Evolutionary conservation across 345 rosid species (phyloP).

Genomic region (Clausena lansium): DNA sequence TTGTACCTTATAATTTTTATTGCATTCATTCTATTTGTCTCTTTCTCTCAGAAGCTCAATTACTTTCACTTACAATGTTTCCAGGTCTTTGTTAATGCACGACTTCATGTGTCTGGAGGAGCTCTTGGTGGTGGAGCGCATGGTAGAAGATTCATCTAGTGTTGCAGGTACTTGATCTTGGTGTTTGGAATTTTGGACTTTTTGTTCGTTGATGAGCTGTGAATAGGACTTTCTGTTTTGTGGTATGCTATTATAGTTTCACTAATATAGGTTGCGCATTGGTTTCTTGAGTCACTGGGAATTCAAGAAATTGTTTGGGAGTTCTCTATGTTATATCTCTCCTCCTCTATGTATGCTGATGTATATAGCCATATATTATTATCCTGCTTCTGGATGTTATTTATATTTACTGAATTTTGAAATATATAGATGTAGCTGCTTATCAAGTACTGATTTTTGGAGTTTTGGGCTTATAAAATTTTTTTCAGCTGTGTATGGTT

Average conservation of each 20-base stretch:
- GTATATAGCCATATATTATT: background rate
- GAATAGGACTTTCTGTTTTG: background rate
- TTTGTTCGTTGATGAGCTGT: background rate
- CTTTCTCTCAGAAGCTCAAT: constrained; percentile 12
- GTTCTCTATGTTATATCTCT: background rate
- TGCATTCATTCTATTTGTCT: background rate
- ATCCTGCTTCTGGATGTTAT: background rate
- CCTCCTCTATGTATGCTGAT: background rate
- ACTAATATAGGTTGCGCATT: background rate
- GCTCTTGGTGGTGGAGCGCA: constrained; percentile 99
- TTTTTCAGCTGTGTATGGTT: background rate
- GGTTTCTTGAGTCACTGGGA: background rate
- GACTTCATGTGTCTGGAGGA: constrained; percentile 99
- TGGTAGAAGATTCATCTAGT: constrained; percentile 99
- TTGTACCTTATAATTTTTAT: background rate
- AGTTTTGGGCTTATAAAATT: background rate
- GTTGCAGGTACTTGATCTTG: constrained; percentile 68
- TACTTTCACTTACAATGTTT: constrained; percentile 14
- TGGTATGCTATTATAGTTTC: background rate
- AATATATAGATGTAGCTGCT: background rate
- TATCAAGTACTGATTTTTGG: background rate
- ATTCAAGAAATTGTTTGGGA: background rate
- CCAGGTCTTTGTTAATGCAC: constrained; percentile 97
- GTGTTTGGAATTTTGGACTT: constrained; percentile 1
- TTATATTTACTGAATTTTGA: background rate